A percentile compares a stretch with the other conserved stretches of the same genome.
phyloP scores from a whole-genome alignment of 1,139 yeast genomes.

The Magnusiomyces ingens region DNA sequence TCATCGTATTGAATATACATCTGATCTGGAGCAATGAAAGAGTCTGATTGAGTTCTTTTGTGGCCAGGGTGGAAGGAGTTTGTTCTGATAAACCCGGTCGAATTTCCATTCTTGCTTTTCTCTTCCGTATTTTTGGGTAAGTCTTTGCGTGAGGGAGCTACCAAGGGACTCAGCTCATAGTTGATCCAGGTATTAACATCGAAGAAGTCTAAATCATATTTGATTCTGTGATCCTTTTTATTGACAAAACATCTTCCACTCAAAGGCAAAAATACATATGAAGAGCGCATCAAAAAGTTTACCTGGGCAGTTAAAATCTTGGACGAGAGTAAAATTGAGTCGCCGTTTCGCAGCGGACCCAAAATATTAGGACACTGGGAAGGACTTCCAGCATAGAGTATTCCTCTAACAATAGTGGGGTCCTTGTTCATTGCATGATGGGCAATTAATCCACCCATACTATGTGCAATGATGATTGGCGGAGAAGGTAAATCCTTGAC shows the following conservation, averaged over 20 bases:
- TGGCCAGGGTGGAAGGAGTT: too few relatives aligned
- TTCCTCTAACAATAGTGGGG: conserved; percentile 63
- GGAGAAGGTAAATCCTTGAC: conserved; percentile 41
- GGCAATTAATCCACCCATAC: conserved; percentile 88
- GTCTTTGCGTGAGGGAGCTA: conserved; percentile 25
- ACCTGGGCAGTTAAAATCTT: conserved; percentile 72
- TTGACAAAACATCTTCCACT: conserved; percentile 70
- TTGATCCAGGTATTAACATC: conserved; percentile 76
- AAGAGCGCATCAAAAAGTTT: conserved; percentile 82
- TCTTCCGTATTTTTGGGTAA: neutral
- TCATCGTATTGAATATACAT: conserved; percentile 45
- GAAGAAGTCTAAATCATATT: conserved; percentile 65
- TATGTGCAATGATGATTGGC: conserved; percentile 71
- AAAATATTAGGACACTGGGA: conserved; percentile 76
- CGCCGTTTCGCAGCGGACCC: conserved; percentile 82
- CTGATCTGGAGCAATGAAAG: conserved; percentile 16
- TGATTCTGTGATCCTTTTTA: conserved; percentile 44
- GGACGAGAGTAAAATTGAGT: conserved; percentile 67
- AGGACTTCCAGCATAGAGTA: conserved; percentile 79
- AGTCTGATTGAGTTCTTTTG: neutral
- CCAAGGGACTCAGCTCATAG: conserved; percentile 69
- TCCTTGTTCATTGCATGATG: conserved; percentile 68
- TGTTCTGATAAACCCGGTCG: too few relatives aligned
- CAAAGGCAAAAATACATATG: conserved; percentile 68
- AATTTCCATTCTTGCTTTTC: neutral